Conservation (phyloP, 345 rosid genomes). For the Murraya koenigii region DNA sequence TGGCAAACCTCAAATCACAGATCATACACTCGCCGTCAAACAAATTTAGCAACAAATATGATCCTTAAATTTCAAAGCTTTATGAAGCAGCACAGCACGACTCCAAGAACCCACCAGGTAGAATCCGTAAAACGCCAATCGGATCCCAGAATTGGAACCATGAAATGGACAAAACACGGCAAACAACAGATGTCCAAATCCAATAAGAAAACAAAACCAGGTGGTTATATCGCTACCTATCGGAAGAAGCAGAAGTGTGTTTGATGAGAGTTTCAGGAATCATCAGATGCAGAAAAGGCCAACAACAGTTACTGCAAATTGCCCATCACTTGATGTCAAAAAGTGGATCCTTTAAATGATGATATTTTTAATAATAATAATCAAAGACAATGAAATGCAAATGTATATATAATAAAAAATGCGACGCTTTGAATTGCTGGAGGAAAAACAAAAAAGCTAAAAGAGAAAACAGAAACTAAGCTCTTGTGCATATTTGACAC, state of each 20-base stretch:
- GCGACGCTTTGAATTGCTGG: constrained; percentile 9
- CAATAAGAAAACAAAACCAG: constrained; percentile 23
- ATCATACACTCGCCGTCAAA: constrained; percentile 26
- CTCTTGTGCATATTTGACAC: constrained; percentile 38
- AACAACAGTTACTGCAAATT: constrained; percentile 39
- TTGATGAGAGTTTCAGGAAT: constrained; percentile 35
- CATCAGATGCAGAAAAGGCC: constrained; percentile 37
- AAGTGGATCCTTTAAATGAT: constrained; percentile 5
- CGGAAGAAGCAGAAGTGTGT: constrained; percentile 23
- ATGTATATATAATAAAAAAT: neutral
- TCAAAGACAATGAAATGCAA: constrained; percentile 11
- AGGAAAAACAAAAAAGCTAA: constrained; percentile 4
- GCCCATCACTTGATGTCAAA: constrained; percentile 36
- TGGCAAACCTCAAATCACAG: constrained; percentile 11
- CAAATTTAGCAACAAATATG: constrained; percentile 15
- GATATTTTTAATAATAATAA: neutral
- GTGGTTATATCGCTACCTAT: constrained; percentile 21
- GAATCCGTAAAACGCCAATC: neutral
- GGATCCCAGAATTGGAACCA: constrained; percentile 20
- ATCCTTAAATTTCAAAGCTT: neutral
- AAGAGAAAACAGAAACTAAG: constrained; percentile 9
- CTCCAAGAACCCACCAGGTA: neutral
- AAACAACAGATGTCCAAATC: constrained; percentile 37
- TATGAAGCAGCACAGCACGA: neutral
- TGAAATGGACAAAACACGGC: constrained; percentile 9